These are phyloP conservation scores for Ogataea wickerhamii DNA, from an alignment of 805 yeast species.

Conservation along the genomic window DNA sequence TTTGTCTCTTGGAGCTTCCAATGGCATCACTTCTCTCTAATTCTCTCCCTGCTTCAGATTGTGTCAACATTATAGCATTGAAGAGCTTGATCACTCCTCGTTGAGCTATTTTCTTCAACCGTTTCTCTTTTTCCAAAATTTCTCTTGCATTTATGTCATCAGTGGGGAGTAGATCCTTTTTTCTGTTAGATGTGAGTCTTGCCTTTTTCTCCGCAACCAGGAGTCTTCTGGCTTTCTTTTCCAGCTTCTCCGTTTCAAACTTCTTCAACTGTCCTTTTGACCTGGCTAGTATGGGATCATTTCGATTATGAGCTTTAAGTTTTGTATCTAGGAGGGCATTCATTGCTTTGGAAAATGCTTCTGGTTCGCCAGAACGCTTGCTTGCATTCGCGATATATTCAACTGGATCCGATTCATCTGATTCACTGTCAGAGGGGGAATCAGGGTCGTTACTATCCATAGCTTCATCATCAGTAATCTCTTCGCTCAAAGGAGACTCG, in stretches of 20 bases:
- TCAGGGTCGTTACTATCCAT: neutral
- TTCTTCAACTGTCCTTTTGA: constrained; percentile 65
- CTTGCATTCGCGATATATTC: no score
- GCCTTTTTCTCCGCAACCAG: constrained; percentile 69
- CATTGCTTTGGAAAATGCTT: constrained; percentile 76
- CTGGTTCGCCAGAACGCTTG: no score
- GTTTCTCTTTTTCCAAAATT: constrained; percentile 9
- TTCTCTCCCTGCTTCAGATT: constrained; percentile 62
- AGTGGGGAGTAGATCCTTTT: constrained; percentile 62
- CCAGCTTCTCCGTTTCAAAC: constrained; percentile 76
- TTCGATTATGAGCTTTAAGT: constrained; percentile 83
- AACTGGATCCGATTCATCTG: neutral
- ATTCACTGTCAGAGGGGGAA: neutral
- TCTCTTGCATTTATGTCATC: constrained; percentile 48
- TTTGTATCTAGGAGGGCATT: constrained; percentile 79
- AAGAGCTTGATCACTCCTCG: constrained; percentile 33
- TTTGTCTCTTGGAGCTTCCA: constrained; percentile 48
- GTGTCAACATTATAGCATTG: constrained; percentile 68
- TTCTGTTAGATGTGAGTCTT: constrained; percentile 61
- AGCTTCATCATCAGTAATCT: no score
- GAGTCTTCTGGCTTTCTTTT: constrained; percentile 73
- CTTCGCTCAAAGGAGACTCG: no score
- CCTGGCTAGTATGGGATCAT: constrained; percentile 88
- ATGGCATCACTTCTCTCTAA: constrained; percentile 62
- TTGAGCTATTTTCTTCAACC: constrained; percentile 16